phyloP scores from a whole-genome alignment of 805 yeast species.

The Metschnikowia bowlesiae region DNA sequence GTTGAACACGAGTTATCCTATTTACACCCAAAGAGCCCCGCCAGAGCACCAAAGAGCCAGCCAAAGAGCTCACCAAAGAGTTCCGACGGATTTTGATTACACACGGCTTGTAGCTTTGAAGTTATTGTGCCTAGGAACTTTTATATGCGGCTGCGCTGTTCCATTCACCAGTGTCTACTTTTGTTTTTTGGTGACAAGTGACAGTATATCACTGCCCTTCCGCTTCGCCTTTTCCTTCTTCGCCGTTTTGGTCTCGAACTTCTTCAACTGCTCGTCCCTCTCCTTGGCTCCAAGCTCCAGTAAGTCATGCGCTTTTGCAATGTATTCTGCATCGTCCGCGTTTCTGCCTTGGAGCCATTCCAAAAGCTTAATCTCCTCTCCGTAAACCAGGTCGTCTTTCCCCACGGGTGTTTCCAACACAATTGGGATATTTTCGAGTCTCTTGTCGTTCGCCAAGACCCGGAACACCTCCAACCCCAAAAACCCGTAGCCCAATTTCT shows the following conservation, averaged over 20 bases:
- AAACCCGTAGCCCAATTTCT: conserved; percentile 83
- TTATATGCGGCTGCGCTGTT: too few relatives aligned
- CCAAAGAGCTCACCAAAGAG: too few relatives aligned
- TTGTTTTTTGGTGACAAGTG: conserved; percentile 17
- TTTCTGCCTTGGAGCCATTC: conserved; percentile 71
- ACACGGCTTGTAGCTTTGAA: too few relatives aligned
- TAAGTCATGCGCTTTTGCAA: conserved; percentile 45
- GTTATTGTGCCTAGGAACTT: too few relatives aligned
- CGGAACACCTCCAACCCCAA: conserved; percentile 83
- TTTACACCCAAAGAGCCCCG: too few relatives aligned
- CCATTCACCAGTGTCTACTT: conserved; percentile 3
- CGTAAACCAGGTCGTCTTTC: conserved; percentile 61
- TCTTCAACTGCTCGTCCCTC: conserved; percentile 62
- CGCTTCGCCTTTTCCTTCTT: conserved; percentile 23
- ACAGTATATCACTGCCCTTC: conserved; percentile 18
- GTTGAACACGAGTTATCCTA: too few relatives aligned
- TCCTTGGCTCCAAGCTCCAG: conserved; percentile 61
- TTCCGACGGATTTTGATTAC: too few relatives aligned
- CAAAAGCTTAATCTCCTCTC: conserved; percentile 75
- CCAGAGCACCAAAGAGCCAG: too few relatives aligned
- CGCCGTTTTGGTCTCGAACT: conserved; percentile 53
- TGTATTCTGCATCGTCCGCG: conserved; percentile 51
- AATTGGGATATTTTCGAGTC: conserved; percentile 66
- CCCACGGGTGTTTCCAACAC: conserved; percentile 83
- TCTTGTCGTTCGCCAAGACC: conserved; percentile 62